These are phyloP conservation scores for Xylariales sp. DNA, from an alignment of 2,329 filamentous ascomycete species.

Conservation along the genomic window DNA sequence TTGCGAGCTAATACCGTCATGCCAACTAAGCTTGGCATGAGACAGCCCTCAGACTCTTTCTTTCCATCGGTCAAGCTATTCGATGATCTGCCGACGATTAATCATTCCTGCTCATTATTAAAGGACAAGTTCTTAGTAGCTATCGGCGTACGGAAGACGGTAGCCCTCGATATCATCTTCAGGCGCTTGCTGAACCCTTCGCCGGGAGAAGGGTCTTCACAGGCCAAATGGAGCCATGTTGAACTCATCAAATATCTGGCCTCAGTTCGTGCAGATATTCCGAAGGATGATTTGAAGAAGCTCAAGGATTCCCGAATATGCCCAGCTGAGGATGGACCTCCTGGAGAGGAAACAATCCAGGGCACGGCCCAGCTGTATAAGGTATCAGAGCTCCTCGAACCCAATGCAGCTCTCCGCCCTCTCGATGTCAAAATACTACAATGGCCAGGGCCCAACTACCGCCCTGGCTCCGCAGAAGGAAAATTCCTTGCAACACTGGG, in stretches of 20 bases:
- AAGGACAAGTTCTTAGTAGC: conserved; percentile 86
- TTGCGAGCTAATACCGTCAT: conserved; percentile 70
- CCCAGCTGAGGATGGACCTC: conserved; percentile 64
- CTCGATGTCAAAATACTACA: conserved; percentile 73
- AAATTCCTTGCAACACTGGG: conserved; percentile 71
- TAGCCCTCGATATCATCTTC: conserved; percentile 92
- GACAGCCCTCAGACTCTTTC: conserved; percentile 77
- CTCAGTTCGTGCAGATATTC: conserved; percentile 86
- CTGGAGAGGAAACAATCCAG: conserved; percentile 49
- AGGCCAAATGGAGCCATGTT: conserved; percentile 79
- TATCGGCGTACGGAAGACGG: conserved; percentile 88
- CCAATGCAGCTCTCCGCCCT: conserved; percentile 63
- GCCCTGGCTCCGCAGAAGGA: conserved; percentile 63
- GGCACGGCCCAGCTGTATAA: conserved; percentile 57
- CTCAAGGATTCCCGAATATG: conserved; percentile 76
- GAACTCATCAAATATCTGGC: conserved; percentile 93
- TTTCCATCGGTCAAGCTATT: conserved; percentile 93
- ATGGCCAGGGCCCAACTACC: conserved; percentile 69
- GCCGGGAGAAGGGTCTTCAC: conserved; percentile 43
- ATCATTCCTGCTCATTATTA: conserved; percentile 62
- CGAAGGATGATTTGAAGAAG: conserved; percentile 71
- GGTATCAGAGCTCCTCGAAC: conserved; percentile 77
- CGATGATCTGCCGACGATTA: conserved; percentile 82
- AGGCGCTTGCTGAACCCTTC: conserved; percentile 69
- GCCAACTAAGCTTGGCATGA: conserved; percentile 89